A percentile compares a stretch with the other conserved stretches of the same genome.
Conservation (phyloP, 768 basidiomycete species). For the Boletus speciosus region DNA sequence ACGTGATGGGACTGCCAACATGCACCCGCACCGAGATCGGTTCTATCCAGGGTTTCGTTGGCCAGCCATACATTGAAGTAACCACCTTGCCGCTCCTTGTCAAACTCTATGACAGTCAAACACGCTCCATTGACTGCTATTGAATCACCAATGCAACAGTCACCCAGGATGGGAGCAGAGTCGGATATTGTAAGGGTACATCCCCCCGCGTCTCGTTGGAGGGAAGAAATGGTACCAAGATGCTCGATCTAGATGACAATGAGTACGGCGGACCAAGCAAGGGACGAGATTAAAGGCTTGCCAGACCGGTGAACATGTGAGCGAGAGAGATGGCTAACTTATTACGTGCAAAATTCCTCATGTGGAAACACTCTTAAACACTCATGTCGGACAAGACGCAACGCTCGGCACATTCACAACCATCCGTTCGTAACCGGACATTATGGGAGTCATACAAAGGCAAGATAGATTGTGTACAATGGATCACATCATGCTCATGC, state of each 20-base stretch:
- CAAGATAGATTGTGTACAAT: conserved; percentile 11
- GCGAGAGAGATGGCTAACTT: background rate
- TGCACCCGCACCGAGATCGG: conserved; percentile 70
- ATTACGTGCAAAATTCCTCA: background rate
- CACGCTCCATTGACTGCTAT: conserved; percentile 89
- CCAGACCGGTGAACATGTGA: conserved; percentile 77
- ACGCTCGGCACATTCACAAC: background rate
- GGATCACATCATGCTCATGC: conserved; percentile 10
- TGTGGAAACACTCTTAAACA: conserved; percentile 1
- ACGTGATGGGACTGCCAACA: background rate
- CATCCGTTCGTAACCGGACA: conserved; percentile 16
- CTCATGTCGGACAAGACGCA: conserved; percentile 9
- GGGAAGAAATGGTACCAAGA: conserved; percentile 67
- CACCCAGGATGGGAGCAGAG: conserved; percentile 69
- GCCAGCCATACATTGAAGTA: conserved; percentile 95
- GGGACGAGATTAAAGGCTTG: conserved; percentile 33
- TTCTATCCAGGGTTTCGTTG: conserved; percentile 89
- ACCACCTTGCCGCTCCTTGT: conserved; percentile 55
- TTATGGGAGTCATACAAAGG: conserved; percentile 48
- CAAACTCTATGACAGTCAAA: conserved; percentile 87
- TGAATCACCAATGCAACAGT: conserved; percentile 93
- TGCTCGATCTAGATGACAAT: conserved; percentile 73
- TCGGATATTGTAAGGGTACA: conserved; percentile 79
- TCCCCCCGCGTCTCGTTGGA: conserved; percentile 65
- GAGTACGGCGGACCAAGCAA: background rate